Percentiles rank a stretch among this genome's conserved stretches.
Conservation (phyloP, 2,329 filamentous ascomycete species). For the Curvularia sp. region DNA sequence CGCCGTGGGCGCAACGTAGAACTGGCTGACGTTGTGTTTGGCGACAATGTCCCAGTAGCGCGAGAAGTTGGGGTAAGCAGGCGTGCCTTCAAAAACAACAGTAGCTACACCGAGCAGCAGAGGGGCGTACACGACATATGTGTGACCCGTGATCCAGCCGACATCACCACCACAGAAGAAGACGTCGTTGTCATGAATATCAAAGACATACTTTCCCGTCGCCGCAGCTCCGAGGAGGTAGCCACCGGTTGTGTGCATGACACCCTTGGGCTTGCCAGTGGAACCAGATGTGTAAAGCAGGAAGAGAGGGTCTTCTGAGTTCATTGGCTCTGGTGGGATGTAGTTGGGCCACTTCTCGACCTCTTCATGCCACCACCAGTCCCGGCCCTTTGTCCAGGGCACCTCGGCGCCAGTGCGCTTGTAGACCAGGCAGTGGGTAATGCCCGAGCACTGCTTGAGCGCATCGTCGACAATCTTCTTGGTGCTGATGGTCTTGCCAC, state of each 20-base stretch:
- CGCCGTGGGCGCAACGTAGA: slow-evolving; percentile 97
- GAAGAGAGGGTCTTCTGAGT: slow-evolving; percentile 95
- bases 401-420: slow-evolving; percentile 94
- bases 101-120: slow-evolving; percentile 91
- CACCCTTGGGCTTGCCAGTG: slow-evolving; percentile 97
- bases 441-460: slow-evolving; percentile 91
- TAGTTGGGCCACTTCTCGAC: slow-evolving; percentile 95
- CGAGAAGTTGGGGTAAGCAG: slow-evolving; percentile 96
- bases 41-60: slow-evolving; percentile 99
- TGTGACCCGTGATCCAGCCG: slow-evolving; percentile 98
- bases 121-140: slow-evolving; percentile 96
- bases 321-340: slow-evolving; percentile 86
- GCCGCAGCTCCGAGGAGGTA: slow-evolving; percentile 93
- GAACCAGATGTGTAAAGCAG: slow-evolving; percentile 97
- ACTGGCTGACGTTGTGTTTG: slow-evolving; percentile 93
- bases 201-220: slow-evolving; percentile 98
- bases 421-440: slow-evolving; percentile 86
- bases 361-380: slow-evolving; percentile 99
- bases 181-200: slow-evolving; percentile 90
- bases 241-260: slow-evolving; percentile 95
- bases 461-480: slow-evolving; percentile 99
- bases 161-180: slow-evolving; percentile 99
- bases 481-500: slow-evolving; percentile 94
- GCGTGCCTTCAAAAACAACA: slow-evolving; percentile 97
- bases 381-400: slow-evolving; percentile 86